A percentile compares a stretch with the other conserved stretches of the same genome.
Conservation (phyloP, 257 asterid genomes). For the Buddleja alternifolia region DNA sequence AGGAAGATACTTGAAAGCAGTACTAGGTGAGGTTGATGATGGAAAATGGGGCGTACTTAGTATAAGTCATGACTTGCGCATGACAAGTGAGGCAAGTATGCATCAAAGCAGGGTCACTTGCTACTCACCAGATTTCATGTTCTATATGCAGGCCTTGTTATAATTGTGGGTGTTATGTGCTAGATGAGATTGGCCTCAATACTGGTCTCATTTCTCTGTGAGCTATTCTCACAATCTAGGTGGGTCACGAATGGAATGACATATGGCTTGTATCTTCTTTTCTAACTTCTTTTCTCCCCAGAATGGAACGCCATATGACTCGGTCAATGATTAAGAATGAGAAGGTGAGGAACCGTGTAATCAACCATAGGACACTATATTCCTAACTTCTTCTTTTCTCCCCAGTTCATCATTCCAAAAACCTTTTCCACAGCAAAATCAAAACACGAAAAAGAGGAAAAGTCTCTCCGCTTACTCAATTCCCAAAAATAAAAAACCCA, state of each 20-base stretch:
- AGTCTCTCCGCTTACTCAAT: constrained; percentile 1
- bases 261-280: not conserved
- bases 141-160: not conserved
- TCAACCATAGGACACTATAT: constrained; percentile 3
- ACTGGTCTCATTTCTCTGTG: not conserved
- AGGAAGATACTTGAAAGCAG: not conserved
- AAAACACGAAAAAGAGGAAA: not conserved
- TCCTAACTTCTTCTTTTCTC: not conserved
- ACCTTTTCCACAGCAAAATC: not conserved
- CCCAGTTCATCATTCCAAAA: constrained; percentile 12
- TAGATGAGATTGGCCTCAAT: not conserved
- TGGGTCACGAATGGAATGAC: not conserved
- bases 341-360: not conserved
- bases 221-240: not conserved
- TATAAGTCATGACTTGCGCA: not conserved
- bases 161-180: not conserved
- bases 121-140: not conserved
- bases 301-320: too few species aligned
- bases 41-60: not conserved
- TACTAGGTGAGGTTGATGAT: not conserved
- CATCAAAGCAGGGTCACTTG: not conserved
- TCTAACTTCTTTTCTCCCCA: too few species aligned
- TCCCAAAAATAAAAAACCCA: not conserved
- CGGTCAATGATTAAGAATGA: not conserved
- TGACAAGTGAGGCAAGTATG: not conserved